phyloP scores from a whole-genome alignment of 169 alveolate species.

The Neospora caninum region DNA sequence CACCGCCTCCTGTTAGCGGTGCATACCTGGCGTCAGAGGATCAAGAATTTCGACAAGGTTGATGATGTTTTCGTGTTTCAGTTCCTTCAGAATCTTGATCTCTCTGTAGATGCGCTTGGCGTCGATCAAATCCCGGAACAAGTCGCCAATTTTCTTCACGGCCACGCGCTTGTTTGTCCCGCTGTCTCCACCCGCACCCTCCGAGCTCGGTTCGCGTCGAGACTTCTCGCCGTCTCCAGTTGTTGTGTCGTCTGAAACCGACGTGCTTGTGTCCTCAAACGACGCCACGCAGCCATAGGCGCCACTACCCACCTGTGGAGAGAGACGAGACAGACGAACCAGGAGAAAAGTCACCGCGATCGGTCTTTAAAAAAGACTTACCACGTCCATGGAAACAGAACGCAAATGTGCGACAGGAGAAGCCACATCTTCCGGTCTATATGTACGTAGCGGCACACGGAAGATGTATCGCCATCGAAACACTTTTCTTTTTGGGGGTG shows the following conservation, averaged over 20 bases:
- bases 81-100: slow-evolving; percentile 83
- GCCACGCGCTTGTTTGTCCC: slow-evolving; percentile 78
- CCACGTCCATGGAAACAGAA: too few species aligned
- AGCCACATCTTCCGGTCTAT: too few species aligned
- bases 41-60: slow-evolving; percentile 77
- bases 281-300: slow-evolving; percentile 82
- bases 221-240: neutral
- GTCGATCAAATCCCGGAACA: slow-evolving; percentile 89
- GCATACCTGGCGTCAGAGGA: slow-evolving; percentile 64
- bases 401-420: too few species aligned
- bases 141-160: slow-evolving; percentile 87
- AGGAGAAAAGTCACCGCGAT: neutral
- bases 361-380: too few species aligned
- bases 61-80: slow-evolving; percentile 66
- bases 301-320: slow-evolving; percentile 75
- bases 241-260: neutral
- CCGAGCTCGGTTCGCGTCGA: neutral
- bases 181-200: neutral
- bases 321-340: neutral
- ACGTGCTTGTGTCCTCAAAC: slow-evolving; percentile 67
- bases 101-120: slow-evolving; percentile 91
- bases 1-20: too few species aligned
- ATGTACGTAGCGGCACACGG: too few species aligned
- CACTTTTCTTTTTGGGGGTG: too few species aligned
- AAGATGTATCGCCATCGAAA: too few species aligned